Evolutionary conservation across 2,329 filamentous ascomycete species (phyloP).

Genomic region (Ilyonectria destructans): DNA sequence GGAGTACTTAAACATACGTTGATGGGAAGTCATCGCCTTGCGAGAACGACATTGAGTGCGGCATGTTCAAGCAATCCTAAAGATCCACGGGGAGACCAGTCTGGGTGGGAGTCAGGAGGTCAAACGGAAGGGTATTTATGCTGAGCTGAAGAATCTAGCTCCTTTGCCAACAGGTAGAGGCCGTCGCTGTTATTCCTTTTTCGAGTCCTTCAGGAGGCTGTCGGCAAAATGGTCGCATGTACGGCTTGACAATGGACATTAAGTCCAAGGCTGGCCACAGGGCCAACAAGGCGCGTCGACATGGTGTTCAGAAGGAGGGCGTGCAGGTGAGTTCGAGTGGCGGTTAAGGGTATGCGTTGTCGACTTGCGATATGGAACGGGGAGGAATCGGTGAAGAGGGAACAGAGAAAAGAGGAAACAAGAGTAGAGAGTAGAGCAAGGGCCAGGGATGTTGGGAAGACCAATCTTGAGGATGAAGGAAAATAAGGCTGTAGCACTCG

Average conservation of each 20-base stretch:
- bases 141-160: neutral
- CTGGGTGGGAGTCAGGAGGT: neutral
- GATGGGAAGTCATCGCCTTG: neutral
- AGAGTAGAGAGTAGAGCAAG: neutral
- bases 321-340: neutral
- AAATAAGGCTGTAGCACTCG: neutral
- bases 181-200: neutral
- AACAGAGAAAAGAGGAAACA: conserved; percentile 22
- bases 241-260: neutral
- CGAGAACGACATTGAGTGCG: neutral
- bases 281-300: neutral
- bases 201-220: neutral
- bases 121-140: neutral
- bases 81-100: neutral
- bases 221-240: neutral
- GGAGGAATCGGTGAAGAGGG: neutral
- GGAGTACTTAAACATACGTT: neutral
- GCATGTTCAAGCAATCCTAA: neutral
- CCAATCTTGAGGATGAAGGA: neutral
- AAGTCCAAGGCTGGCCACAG: neutral
- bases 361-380: neutral
- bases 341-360: neutral
- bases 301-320: neutral
- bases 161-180: neutral
- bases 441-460: neutral